Conservation (phyloP, 139 green algal genomes). For the Coccomyxa sp. region DNA sequence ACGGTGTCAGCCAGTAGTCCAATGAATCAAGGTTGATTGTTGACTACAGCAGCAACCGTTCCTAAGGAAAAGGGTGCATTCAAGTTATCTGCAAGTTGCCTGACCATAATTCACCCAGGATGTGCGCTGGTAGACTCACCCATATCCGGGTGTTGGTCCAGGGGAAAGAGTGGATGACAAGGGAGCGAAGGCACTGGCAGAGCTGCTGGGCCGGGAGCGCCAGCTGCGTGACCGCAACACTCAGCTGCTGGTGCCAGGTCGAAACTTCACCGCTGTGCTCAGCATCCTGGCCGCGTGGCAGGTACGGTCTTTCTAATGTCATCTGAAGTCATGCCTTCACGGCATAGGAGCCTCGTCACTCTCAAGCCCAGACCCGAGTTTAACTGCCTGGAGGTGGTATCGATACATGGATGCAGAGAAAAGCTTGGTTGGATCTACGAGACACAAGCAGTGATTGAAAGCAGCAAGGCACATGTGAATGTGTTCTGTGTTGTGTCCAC, state of each 20-base stretch:
- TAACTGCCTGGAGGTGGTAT: too few species aligned
- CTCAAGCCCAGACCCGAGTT: too few species aligned
- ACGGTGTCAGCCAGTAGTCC: neutral
- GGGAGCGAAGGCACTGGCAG: neutral
- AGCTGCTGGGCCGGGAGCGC: constrained; percentile 13
- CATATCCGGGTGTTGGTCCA: neutral
- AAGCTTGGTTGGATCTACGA: too few species aligned
- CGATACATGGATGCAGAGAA: too few species aligned
- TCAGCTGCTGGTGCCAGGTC: constrained; percentile 41
- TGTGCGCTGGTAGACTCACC: neutral
- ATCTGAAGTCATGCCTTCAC: too few species aligned
- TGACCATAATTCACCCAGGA: neutral
- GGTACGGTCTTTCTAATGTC: neutral
- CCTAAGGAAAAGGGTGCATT: neutral
- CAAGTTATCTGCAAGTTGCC: neutral
- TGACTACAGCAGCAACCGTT: neutral
- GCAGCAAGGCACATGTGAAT: too few species aligned
- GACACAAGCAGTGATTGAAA: too few species aligned
- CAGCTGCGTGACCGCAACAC: constrained; percentile 51
- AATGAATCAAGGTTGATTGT: neutral
- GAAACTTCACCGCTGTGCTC: constrained; percentile 29
- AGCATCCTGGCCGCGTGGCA: constrained; percentile 18
- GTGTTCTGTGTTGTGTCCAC: too few species aligned
- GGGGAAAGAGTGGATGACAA: neutral
- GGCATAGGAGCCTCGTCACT: too few species aligned